Conservation (phyloP, 805 yeast genomes). For the Candida saitoana region DNA sequence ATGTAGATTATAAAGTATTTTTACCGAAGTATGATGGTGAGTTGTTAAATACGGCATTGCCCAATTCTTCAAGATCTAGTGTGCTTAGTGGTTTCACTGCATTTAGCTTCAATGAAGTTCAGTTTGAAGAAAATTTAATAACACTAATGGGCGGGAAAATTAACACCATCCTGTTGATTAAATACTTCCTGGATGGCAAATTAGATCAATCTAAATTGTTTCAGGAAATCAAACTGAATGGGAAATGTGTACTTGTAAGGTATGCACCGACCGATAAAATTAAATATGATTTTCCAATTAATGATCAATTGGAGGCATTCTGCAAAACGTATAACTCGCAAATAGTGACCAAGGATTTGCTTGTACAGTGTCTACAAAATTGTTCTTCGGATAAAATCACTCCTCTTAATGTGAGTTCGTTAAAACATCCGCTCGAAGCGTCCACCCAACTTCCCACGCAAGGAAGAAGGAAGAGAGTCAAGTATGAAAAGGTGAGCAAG, state of each 20-base stretch:
- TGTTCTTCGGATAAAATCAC: neutral
- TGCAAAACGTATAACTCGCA: neutral
- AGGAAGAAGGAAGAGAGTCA: conserved; percentile 25
- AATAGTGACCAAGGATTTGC: neutral
- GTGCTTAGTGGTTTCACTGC: conserved; percentile 14
- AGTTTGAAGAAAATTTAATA: conserved; percentile 11
- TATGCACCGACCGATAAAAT: neutral
- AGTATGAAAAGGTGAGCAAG: conserved; percentile 27
- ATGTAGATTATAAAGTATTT: conserved; percentile 10
- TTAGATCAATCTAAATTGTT: conserved; percentile 3
- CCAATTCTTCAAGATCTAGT: conserved; percentile 10
- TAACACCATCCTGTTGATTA: neutral
- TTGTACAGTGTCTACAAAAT: neutral
- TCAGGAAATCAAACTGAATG: conserved; percentile 4
- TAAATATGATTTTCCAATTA: neutral
- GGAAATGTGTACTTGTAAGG: neutral
- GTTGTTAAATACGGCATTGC: conserved; percentile 6
- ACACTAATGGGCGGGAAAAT: conserved; percentile 12
- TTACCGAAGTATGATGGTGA: conserved; percentile 12
- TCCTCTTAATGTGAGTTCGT: neutral
- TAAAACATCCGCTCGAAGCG: conserved; percentile 2
- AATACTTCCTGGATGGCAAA: conserved; percentile 2
- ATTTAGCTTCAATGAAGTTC: conserved; percentile 4
- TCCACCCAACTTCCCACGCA: conserved; percentile 4
- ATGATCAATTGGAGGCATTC: conserved; percentile 1